phyloP scores from a whole-genome alignment of 805 yeast species.

The Cyberlindnera nakhonratchasimensis region DNA sequence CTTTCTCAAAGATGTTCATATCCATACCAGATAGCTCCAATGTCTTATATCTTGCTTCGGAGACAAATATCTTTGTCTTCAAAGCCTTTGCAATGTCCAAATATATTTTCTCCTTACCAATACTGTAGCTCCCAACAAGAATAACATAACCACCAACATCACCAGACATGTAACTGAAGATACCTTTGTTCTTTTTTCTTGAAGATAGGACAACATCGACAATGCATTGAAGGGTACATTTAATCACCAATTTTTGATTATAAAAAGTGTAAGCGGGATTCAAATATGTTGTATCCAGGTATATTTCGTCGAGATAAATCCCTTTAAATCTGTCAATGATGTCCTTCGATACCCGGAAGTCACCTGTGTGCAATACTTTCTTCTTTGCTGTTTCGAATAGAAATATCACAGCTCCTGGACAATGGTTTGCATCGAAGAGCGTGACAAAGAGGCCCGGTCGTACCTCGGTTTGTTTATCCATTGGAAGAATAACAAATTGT shows the following conservation, averaged over 20 bases:
- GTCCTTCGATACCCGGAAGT: conserved; percentile 65
- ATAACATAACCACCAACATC: conserved; percentile 42
- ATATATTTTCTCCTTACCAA: conserved; percentile 90
- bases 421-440: conserved; percentile 84
- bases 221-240: conserved; percentile 47
- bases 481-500: conserved; percentile 38
- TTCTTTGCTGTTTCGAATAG: conserved; percentile 47
- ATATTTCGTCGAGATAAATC: conserved; percentile 52
- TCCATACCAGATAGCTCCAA: conserved; percentile 13
- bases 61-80: conserved; percentile 49
- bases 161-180: conserved; percentile 35
- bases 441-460: conserved; percentile 49
- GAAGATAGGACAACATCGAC: conserved; percentile 24
- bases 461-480: conserved; percentile 27
- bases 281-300: conserved; percentile 88
- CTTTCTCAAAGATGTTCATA: conserved; percentile 11
- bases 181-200: conserved; percentile 21
- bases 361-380: conserved; percentile 81
- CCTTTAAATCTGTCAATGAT: conserved; percentile 31
- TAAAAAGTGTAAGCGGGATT: conserved; percentile 76
- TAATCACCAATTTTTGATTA: conserved; percentile 65
- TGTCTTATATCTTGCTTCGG: conserved; percentile 32
- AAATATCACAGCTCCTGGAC: conserved; percentile 92
- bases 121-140: conserved; percentile 82
- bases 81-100: conserved; percentile 53